Evolutionary conservation across 495 filamentous ascomycete genomes (phyloP).

Genomic region (Rhypophila decipiens): DNA sequence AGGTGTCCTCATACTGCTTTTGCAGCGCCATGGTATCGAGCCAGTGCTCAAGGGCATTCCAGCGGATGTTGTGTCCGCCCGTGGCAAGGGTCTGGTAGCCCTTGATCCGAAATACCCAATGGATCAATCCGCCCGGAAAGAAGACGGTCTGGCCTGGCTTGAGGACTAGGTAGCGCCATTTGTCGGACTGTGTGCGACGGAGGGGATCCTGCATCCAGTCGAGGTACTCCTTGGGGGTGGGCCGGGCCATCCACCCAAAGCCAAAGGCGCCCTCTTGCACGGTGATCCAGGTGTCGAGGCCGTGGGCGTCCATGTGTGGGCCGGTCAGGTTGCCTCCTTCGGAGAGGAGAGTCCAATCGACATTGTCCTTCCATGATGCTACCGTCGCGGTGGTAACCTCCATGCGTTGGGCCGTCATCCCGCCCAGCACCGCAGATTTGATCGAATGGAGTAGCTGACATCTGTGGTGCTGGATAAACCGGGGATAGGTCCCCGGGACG

Average conservation of each 20-base stretch:
- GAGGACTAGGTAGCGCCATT: slow-evolving; percentile 26
- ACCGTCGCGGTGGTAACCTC: neutral
- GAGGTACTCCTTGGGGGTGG: slow-evolving; percentile 15
- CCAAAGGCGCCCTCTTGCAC: slow-evolving; percentile 22
- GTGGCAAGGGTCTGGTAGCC: slow-evolving; percentile 13
- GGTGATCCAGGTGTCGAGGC: slow-evolving; percentile 9
- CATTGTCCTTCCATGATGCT: slow-evolving; percentile 11
- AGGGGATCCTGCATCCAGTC: slow-evolving; percentile 16
- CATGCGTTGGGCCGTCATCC: slow-evolving; percentile 7
- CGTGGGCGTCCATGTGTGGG: slow-evolving; percentile 12
- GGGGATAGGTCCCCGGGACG: slow-evolving; percentile 4
- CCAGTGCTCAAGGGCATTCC: slow-evolving; percentile 15
- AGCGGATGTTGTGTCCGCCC: slow-evolving; percentile 18
- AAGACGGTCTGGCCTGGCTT: slow-evolving; percentile 24
- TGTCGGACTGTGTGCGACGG: slow-evolving; percentile 13
- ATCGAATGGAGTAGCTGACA: slow-evolving; percentile 7
- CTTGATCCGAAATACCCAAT: slow-evolving; percentile 26
- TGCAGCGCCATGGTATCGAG: slow-evolving; percentile 11
- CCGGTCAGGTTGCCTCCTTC: slow-evolving; percentile 14
- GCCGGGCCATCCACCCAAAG: slow-evolving; percentile 24
- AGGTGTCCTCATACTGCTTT: slow-evolving; percentile 8
- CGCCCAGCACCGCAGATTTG: slow-evolving; percentile 1
- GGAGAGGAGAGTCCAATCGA: slow-evolving; percentile 11
- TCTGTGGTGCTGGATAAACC: slow-evolving; percentile 9
- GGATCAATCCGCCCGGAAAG: slow-evolving; percentile 28